Evolutionary conservation across 768 basidiomycete species (phyloP).

Genomic region (Rubroboletus pulcherrimus): DNA sequence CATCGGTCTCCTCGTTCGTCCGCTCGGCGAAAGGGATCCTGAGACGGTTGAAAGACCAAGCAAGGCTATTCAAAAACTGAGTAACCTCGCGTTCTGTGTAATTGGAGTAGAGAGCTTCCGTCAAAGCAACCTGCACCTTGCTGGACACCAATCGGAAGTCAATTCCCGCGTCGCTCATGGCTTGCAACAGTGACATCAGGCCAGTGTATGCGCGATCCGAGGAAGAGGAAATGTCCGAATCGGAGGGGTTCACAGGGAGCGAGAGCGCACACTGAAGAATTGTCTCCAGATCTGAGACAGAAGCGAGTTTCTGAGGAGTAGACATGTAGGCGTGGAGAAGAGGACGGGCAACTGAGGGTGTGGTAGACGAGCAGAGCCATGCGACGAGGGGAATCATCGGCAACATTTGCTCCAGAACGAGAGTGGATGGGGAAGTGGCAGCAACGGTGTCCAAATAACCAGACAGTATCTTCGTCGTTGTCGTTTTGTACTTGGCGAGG

Average conservation of each 20-base stretch:
- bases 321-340: conserved; percentile 46
- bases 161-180: conserved; percentile 34
- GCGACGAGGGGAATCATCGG: conserved; percentile 30
- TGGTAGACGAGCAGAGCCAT: conserved; percentile 32
- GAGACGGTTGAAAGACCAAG: conserved; percentile 17
- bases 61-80: conserved; percentile 20
- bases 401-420: conserved; percentile 6
- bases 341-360: conserved; percentile 34
- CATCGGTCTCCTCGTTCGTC: conserved; percentile 1
- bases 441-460: conserved; percentile 16
- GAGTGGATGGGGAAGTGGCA: not conserved
- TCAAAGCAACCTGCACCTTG: conserved; percentile 18
- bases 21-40: conserved; percentile 20
- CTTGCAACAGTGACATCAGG: conserved; percentile 41
- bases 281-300: conserved; percentile 40
- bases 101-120: conserved; percentile 24
- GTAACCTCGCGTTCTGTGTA: conserved; percentile 19
- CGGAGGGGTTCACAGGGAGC: conserved; percentile 18
- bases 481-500: conserved; percentile 16
- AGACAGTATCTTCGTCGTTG: conserved; percentile 14
- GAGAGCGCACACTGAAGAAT: conserved; percentile 40
- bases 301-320: conserved; percentile 33
- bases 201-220: conserved; percentile 36
- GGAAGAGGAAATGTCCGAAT: conserved; percentile 1
- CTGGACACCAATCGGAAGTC: conserved; percentile 26